Evolutionary conservation across 1,284 basidiomycete species (phyloP).

Genomic region (Anthracocystis setariae): DNA sequence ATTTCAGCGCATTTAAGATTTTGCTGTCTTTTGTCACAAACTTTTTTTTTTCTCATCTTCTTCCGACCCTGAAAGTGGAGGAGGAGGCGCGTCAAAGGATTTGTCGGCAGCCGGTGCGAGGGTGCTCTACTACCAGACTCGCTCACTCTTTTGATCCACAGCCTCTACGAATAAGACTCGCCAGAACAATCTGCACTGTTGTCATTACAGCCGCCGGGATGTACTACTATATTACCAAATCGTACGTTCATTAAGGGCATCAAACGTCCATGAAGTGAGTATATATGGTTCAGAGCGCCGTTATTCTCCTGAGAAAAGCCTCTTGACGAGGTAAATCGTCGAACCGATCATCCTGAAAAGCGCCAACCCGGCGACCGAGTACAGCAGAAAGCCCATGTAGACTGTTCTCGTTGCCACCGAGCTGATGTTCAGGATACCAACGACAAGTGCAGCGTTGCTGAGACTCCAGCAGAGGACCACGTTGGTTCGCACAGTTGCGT

Average conservation of each 20-base stretch:
- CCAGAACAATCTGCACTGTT: not conserved
- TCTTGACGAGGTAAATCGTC: conserved; percentile 53
- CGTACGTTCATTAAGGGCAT: not conserved
- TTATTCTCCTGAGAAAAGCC: conserved; percentile 56
- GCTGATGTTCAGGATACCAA: conserved; percentile 61
- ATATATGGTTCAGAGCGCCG: too few relatives aligned
- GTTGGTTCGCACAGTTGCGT: conserved; percentile 83
- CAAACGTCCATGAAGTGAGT: not conserved
- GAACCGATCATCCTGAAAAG: conserved; percentile 56
- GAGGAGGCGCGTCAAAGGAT: not conserved
- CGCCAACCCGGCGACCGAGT: conserved; percentile 58
- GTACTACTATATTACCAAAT: not conserved
- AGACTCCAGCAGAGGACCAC: conserved; percentile 81
- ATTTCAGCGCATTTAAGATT: not conserved
- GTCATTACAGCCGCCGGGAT: not conserved
- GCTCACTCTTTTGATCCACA: not conserved
- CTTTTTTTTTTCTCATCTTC: conserved; percentile 12
- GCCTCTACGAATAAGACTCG: too few relatives aligned
- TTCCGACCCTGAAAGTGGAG: conserved; percentile 10
- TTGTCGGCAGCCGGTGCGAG: not conserved
- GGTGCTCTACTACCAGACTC: not conserved
- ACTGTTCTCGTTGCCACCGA: conserved; percentile 35
- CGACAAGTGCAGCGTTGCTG: conserved; percentile 61
- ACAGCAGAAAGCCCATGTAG: conserved; percentile 66
- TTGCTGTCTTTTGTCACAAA: conserved; percentile 9